Conservation (phyloP, 169 alveolate genomes). For the Miamiensis avidus region DNA sequence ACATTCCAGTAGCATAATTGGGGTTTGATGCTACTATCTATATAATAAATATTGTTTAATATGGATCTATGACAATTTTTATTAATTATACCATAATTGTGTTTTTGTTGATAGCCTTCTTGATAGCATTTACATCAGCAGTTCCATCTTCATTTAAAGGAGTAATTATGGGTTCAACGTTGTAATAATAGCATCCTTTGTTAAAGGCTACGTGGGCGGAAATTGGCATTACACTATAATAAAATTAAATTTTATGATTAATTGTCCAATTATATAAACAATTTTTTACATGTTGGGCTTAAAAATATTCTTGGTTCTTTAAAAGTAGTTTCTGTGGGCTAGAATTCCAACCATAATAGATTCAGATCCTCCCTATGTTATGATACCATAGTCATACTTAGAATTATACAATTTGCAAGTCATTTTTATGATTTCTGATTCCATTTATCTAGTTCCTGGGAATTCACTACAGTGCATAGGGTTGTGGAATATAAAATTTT, state of each 20-base stretch:
- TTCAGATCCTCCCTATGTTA: conserved; percentile 86
- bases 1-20: conserved; percentile 71
- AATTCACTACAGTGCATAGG: conserved; percentile 65
- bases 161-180: conserved; percentile 58
- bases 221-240: conserved; percentile 46
- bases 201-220: conserved; percentile 84
- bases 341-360: conserved; percentile 67
- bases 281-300: conserved; percentile 66
- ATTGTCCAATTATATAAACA: too few relatives aligned
- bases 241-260: not conserved
- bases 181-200: conserved; percentile 79
- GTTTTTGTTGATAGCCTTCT: conserved; percentile 59
- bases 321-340: conserved; percentile 77
- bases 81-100: conserved; percentile 59
- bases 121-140: conserved; percentile 49
- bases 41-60: too few relatives aligned
- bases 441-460: conserved; percentile 65
- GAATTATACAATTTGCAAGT: conserved; percentile 75
- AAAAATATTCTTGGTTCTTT: conserved; percentile 56
- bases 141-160: conserved; percentile 39
- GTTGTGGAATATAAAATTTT: conserved; percentile 57
- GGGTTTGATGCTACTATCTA: conserved; percentile 77
- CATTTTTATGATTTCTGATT: conserved; percentile 81
- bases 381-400: conserved; percentile 73
- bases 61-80: too few relatives aligned